These are phyloP conservation scores for Yamadazyma sp. DNA, from an alignment of 1,139 yeast species.

Conservation along the genomic window DNA sequence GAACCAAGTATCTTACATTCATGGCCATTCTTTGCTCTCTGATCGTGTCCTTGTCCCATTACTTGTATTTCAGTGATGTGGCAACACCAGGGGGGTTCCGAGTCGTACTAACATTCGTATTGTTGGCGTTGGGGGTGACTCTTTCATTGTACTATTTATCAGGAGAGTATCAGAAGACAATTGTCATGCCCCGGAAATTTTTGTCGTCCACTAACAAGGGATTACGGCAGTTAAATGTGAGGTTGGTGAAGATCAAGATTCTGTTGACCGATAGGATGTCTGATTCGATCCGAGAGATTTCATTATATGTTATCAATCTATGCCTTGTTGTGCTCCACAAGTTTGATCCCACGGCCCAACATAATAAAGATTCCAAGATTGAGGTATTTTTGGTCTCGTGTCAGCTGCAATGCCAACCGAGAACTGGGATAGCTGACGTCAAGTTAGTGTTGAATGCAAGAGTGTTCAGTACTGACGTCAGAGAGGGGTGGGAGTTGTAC, in stretches of 20 bases:
- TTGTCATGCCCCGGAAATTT: conserved; percentile 78
- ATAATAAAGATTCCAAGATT: conserved; percentile 34
- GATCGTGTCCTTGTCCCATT: conserved; percentile 43
- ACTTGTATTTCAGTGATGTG: conserved; percentile 31
- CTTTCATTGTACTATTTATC: conserved; percentile 77
- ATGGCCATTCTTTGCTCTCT: conserved; percentile 51
- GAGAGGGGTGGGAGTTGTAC: conserved; percentile 95
- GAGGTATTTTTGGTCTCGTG: conserved; percentile 45
- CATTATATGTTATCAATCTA: conserved; percentile 32
- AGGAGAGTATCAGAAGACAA: conserved; percentile 86
- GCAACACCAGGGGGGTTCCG: conserved; percentile 31
- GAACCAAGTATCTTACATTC: conserved; percentile 75
- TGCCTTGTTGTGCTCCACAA: conserved; percentile 30
- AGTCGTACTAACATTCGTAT: conserved; percentile 57
- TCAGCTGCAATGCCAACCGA: conserved; percentile 48
- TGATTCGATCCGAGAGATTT: conserved; percentile 43
- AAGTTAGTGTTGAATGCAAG: conserved; percentile 80
- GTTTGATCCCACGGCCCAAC: conserved; percentile 34
- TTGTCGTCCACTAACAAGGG: conserved; percentile 84
- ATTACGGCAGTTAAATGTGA: conserved; percentile 73
- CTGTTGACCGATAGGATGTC: conserved; percentile 54
- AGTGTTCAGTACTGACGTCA: conserved; percentile 74
- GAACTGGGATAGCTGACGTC: conserved; percentile 49
- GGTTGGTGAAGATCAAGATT: conserved; percentile 68
- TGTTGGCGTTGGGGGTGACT: conserved; percentile 69